Base-by-base conservation (phyloP, 257 asterid genomes). In the Schizonepeta tenuifolia region DNA sequence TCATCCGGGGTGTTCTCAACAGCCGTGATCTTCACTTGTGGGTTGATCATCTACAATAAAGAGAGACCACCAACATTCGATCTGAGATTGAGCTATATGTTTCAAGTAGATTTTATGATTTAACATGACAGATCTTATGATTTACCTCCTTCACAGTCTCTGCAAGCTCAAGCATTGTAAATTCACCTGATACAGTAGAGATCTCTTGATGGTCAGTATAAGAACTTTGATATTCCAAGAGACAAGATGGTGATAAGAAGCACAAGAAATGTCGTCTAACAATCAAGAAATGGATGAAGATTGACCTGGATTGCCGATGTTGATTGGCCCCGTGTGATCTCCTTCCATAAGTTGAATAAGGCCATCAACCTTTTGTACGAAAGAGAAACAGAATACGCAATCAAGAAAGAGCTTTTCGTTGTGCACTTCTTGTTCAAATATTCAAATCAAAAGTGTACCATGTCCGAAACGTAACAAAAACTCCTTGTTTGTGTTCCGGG, bases 401-500 rank as follows among this genome's bases (percentile, higher is more conserved):
- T 69, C n/a, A 43, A 67, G 10, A 46, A 40, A 54, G 7, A 20
- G 65, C 1, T 12, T 41, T 63, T 53, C 62, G 65, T 55, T 2
- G 21, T 35, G 71, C 5, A 22, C 26, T 20, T 62, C 7, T 24
- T 14, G 35, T 20, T 69, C 43, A 24, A 60, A 71, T 11, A 28
- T 50, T 9, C 8, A 31, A 33, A 47, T 26, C 20, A 65, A 15
- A 44, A 21, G 6, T 75, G 38, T 86, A 91, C 97, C 97, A 89
- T 88, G 80, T 94, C 99, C 60, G 97, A 82, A 68, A 94, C 97
- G 31, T 91, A 94, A 69, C 99, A 94, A 77, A 94, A 91, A 80
- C 99, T 94, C 74, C 99, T 88, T 11, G 99, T 95, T 81, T 95
- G 99, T 40, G 98, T 95, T 65, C 99, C 99, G 35, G 98, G 98